Evolutionary conservation across 495 filamentous ascomycete genomes (phyloP).

Genomic region (Daldinia concentrica): DNA sequence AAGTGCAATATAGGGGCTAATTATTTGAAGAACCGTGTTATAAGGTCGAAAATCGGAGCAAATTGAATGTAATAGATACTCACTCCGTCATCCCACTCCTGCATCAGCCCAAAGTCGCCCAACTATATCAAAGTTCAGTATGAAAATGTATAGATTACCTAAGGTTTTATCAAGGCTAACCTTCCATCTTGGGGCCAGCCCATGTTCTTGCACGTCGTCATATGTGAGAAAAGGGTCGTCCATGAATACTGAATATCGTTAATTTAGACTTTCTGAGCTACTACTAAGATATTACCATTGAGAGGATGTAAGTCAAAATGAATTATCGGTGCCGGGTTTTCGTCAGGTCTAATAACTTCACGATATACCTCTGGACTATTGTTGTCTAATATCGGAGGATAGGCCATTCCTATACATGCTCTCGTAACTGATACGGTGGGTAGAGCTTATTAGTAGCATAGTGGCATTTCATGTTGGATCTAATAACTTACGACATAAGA

Average conservation of each 20-base stretch:
- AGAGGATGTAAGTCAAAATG: slow-evolving; percentile 33
- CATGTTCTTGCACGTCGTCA: slow-evolving; percentile 12
- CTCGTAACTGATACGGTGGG: slow-evolving; percentile 19
- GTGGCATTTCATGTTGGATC: background rate
- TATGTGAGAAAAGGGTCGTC: background rate
- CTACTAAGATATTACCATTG: slow-evolving; percentile 15
- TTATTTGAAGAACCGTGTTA: too few species aligned
- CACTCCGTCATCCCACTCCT: slow-evolving; percentile 24
- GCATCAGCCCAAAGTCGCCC: slow-evolving; percentile 27
- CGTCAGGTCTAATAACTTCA: slow-evolving; percentile 1
- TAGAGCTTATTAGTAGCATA: background rate
- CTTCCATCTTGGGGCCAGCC: slow-evolving; percentile 19
- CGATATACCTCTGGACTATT: slow-evolving; percentile 4
- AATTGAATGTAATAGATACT: background rate
- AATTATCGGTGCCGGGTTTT: slow-evolving; percentile 1
- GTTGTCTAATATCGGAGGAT: slow-evolving; percentile 13
- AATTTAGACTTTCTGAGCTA: background rate
- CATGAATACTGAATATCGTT: slow-evolving; percentile 24
- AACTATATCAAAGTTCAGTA: slow-evolving; percentile 14
- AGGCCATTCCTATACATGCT: slow-evolving; percentile 36
- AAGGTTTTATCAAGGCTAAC: background rate
- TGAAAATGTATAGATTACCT: background rate
- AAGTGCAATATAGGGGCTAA: too few species aligned
- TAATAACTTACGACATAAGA: slow-evolving; percentile 25
- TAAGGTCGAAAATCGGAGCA: background rate